Evolutionary conservation across 345 rosid species (phyloP).

Genomic region (Acer campestre): DNA sequence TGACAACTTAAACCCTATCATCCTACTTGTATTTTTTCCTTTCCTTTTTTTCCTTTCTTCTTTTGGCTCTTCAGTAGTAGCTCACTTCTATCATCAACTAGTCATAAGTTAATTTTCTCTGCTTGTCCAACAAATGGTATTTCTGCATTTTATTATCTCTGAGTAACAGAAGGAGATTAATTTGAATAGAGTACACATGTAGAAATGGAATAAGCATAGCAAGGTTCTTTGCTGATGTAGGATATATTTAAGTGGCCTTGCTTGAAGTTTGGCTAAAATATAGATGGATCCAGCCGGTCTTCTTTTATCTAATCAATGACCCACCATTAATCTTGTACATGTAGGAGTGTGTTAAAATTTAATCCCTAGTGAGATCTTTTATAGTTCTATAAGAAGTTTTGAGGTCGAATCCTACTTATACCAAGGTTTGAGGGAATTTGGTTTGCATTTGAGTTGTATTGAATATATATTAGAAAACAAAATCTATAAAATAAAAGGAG

Average conservation of each 20-base stretch:
- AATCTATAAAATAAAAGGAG: not conserved
- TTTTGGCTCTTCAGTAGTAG: not conserved
- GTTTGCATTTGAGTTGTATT: not conserved
- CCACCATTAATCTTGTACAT: no score
- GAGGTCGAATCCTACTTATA: not conserved
- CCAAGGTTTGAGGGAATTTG: not conserved
- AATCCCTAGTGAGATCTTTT: not conserved
- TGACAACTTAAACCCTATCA: not conserved
- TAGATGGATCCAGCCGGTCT: no score
- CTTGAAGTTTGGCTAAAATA: no score
- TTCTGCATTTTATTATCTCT: not conserved
- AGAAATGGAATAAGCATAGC: not conserved
- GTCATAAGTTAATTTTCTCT: conserved; percentile 9
- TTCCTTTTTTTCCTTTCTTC: not conserved
- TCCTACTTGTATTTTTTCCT: not conserved
- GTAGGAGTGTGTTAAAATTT: no score
- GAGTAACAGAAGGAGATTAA: not conserved
- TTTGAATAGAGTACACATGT: not conserved
- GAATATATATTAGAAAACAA: not conserved
- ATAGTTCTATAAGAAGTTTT: not conserved
- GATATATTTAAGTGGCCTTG: no score
- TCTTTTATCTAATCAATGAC: no score
- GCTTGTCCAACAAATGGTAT: not conserved
- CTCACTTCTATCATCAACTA: not conserved
- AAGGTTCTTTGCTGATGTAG: not conserved